Evolutionary conservation across 1,284 basidiomycete species (phyloP).

Genomic region (Phellinidium pouzarii): DNA sequence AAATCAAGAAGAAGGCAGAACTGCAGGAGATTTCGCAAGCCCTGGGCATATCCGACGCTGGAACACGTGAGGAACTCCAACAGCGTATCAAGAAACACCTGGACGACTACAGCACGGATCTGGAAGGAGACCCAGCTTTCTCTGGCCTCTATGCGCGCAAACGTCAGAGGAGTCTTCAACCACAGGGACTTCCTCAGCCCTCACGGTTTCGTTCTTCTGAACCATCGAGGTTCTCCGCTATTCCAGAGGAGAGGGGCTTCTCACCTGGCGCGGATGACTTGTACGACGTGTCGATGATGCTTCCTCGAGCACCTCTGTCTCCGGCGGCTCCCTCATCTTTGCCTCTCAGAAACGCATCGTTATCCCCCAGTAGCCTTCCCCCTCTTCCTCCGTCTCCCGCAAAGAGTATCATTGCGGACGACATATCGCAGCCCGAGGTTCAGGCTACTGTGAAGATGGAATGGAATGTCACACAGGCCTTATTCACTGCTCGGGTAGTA

Average conservation of each 20-base stretch:
- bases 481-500: slow-evolving; percentile 6
- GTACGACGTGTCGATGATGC: slow-evolving; percentile 42
- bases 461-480: slow-evolving; percentile 1
- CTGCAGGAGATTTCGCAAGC: slow-evolving; percentile 50
- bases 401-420: slow-evolving; percentile 12
- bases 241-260: slow-evolving; percentile 27
- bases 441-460: slow-evolving; percentile 6
- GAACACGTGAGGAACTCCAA: slow-evolving; percentile 56
- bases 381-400: slow-evolving; percentile 31
- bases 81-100: slow-evolving; percentile 52
- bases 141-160: slow-evolving; percentile 42
- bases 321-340: slow-evolving; percentile 17
- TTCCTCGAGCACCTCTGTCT: slow-evolving; percentile 37
- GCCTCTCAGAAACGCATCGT: slow-evolving; percentile 1
- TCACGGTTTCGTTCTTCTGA: slow-evolving; percentile 21
- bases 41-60: slow-evolving; percentile 41
- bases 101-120: slow-evolving; percentile 39
- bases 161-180: slow-evolving; percentile 37
- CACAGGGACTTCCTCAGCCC: slow-evolving; percentile 19
- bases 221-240: slow-evolving; percentile 23
- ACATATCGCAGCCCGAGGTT: slow-evolving; percentile 9
- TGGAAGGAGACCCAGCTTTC: slow-evolving; percentile 50
- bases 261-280: slow-evolving; percentile 39
- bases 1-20: slow-evolving; percentile 55
- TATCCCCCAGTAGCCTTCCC: slow-evolving; percentile 33